Evolutionary conservation across 2,329 filamentous ascomycete species (phyloP).

Genomic region (Monilinia vaccinii-corymbosi): DNA sequence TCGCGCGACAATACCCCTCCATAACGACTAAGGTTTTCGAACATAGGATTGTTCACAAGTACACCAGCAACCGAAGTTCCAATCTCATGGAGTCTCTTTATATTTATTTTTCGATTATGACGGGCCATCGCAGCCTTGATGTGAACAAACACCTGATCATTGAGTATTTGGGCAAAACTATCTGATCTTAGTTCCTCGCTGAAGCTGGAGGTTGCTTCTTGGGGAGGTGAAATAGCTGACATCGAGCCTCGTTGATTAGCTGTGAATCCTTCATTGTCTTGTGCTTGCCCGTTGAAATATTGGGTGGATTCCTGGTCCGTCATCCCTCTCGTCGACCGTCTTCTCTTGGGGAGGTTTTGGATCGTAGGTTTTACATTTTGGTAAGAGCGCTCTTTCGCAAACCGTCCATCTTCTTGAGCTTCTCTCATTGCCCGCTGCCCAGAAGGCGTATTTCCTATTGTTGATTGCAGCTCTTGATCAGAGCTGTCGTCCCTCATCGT

Average conservation of each 20-base stretch:
- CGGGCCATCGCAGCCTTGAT: slow-evolving; percentile 5
- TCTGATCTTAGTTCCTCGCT: neutral
- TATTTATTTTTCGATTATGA: neutral
- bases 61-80: slow-evolving; percentile 1
- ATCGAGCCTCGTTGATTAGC: neutral
- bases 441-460: neutral
- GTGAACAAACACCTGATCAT: slow-evolving; percentile 1
- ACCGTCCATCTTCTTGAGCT: neutral
- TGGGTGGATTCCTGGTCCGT: neutral
- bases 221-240: neutral
- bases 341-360: neutral
- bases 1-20: neutral
- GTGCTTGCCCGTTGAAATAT: neutral
- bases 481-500: neutral
- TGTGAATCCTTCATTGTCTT: neutral
- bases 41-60: neutral
- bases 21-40: neutral
- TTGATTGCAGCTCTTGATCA: neutral
- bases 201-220: neutral
- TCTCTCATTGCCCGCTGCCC: neutral
- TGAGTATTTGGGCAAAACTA: neutral
- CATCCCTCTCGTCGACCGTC: neutral
- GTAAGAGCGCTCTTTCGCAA: neutral
- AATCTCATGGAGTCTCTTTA: slow-evolving; percentile 4
- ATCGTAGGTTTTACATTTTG: neutral